A percentile compares a stretch with the other conserved stretches of the same genome.
Conservation (phyloP, 2,329 filamentous ascomycete genomes). For the Apiospora pterosperma region DNA sequence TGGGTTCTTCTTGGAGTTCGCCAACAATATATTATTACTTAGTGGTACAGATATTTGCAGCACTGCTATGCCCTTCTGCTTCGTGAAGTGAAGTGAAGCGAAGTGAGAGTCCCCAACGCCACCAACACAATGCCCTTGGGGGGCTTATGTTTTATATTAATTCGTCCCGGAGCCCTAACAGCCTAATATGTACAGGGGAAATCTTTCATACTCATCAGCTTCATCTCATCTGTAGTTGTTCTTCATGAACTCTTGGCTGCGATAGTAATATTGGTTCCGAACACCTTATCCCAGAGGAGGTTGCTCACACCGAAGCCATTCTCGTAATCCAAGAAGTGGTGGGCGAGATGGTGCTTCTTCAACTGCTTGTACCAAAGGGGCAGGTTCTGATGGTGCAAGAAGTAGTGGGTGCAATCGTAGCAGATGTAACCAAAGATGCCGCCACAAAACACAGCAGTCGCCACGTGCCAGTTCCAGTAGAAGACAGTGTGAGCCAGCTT, state of each 20-base stretch:
- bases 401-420: slow-evolving; percentile 98
- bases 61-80: not conserved
- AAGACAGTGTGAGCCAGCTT: slow-evolving; percentile 82
- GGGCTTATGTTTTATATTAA: not conserved
- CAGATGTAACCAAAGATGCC: slow-evolving; percentile 94
- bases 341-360: slow-evolving; percentile 96
- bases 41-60: not conserved
- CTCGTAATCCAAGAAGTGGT: slow-evolving; percentile 97
- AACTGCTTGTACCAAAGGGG: slow-evolving; percentile 85
- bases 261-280: slow-evolving; percentile 76
- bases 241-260: slow-evolving; percentile 30
- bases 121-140: not conserved
- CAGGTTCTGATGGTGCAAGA: slow-evolving; percentile 91
- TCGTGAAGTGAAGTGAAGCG: not conserved
- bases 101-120: not conserved
- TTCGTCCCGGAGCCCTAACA: not conserved
- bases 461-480: slow-evolving; percentile 80
- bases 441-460: slow-evolving; percentile 75
- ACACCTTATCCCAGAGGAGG: slow-evolving; percentile 91
- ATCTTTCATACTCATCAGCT: not conserved
- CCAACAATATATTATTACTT: not conserved
- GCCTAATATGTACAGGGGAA: not conserved
- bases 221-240: not conserved
- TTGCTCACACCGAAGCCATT: slow-evolving; percentile 96
- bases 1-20: not conserved